Evolutionary conservation across 176 grass and related monocot species (phyloP), one percentile per base, ranked within the genome.

Genomic region (Dactylis glomerata): DNA sequence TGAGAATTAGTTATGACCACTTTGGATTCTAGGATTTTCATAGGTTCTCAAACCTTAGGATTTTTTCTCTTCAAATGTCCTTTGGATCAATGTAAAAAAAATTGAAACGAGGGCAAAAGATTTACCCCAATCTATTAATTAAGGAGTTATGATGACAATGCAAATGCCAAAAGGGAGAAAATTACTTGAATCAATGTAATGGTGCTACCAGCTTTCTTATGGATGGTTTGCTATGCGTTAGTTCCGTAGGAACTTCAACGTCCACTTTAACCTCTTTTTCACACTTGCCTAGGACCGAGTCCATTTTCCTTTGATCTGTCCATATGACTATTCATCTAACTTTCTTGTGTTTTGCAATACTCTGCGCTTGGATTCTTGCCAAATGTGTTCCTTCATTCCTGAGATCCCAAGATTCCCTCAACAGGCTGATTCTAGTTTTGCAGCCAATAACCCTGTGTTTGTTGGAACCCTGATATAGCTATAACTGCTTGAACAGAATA

Each of bases 401-500:
- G 65, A 36, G 38, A 38, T 68, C 66, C 33, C 34, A 40, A 68
- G 66, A 68, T 61, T 13, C 22, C 56, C 54, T 57, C n/a, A 59
- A 59, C 56, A 63, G 26, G 24, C 20, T 36, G 11, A 11, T 76
- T 76, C 22, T 6, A 4, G 50, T 37, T 76, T 77, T 32, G 20
- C 8, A 14, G 33, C 75, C 20, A 42, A 70, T 70, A 70, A 42
- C 67, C 67, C 20, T n/a, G 20, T 69, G 33, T 36, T 58, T 57
- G 12, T 57, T 56, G 32, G 51, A 55, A 77, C n/a, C 33, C 52
- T 34, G 30, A 20, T 34, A 26, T 77, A 34, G 20, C 33, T 77
- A 40, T 57, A 54, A 71, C 42, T 84, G 74, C 17, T 58, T 17
- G 36, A 31, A 59, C 31, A 83, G 50, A 62, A 72, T 50, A 83